A percentile compares a stretch with the other conserved stretches of the same genome.
phyloP scores from a whole-genome alignment of 805 yeast genomes.

The Sugiyamaella americana region DNA sequence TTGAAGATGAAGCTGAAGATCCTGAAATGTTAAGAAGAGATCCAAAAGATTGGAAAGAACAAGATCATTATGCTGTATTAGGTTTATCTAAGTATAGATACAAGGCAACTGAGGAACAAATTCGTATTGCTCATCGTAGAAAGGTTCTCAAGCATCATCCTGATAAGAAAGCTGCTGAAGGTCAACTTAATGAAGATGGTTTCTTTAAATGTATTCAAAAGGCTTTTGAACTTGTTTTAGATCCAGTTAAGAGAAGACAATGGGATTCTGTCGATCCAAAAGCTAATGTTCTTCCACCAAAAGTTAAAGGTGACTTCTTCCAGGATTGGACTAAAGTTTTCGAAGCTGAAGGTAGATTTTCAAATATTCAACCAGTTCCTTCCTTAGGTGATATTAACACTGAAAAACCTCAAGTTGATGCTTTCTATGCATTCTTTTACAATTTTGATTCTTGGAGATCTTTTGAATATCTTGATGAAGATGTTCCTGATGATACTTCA shows the following conservation, averaged over 20 bases:
- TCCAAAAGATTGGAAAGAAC: constrained; percentile 97
- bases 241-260: constrained; percentile 81
- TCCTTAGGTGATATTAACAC: constrained; percentile 61
- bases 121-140: constrained; percentile 94
- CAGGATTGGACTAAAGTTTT: constrained; percentile 92
- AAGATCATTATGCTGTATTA: constrained; percentile 92
- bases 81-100: constrained; percentile 88
- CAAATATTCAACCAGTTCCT: constrained; percentile 88
- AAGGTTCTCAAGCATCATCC: constrained; percentile 97
- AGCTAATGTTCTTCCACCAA: constrained; percentile 81
- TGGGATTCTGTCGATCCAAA: constrained; percentile 90
- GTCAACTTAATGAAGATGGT: constrained; percentile 79
- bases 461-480: constrained; percentile 97
- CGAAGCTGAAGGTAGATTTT: constrained; percentile 84
- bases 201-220: constrained; percentile 97
- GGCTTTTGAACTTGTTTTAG: constrained; percentile 85
- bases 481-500: constrained; percentile 97
- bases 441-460: constrained; percentile 97
- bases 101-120: constrained; percentile 87
- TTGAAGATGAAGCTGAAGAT: constrained; percentile 57
- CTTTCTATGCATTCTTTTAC: constrained; percentile 87
- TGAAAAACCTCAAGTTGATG: constrained; percentile 74
- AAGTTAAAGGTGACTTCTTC: constrained; percentile 69
- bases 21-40: constrained; percentile 80
- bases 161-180: constrained; percentile 91